phyloP scores from a whole-genome alignment of 768 basidiomycete species.

The Mycena maculata region DNA sequence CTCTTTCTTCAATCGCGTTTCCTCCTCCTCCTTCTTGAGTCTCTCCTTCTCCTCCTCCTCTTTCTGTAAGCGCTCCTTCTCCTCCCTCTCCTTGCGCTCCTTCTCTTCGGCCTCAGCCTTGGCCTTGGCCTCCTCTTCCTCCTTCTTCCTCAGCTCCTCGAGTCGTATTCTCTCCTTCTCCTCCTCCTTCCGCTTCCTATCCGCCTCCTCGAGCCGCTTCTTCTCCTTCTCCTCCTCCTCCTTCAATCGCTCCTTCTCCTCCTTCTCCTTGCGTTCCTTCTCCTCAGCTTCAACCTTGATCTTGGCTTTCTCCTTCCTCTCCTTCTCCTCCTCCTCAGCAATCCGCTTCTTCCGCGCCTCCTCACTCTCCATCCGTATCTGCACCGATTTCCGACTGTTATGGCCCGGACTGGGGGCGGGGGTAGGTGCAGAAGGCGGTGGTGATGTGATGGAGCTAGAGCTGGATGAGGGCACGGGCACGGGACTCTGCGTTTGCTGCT shows the following conservation, averaged over 20 bases:
- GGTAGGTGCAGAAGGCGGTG: conserved; percentile 45
- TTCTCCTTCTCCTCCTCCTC: conserved; percentile 50
- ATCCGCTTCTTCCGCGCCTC: conserved; percentile 62
- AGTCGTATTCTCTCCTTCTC: conserved; percentile 41
- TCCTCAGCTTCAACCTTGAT: conserved; percentile 50
- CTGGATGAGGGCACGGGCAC: conserved; percentile 54
- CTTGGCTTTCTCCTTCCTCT: conserved; percentile 48
- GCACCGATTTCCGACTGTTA: conserved; percentile 49
- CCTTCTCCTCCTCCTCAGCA: conserved; percentile 56
- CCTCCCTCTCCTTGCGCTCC: conserved; percentile 48
- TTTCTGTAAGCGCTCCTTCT: conserved; percentile 42
- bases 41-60: conserved; percentile 46
- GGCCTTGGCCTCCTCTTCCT: conserved; percentile 55
- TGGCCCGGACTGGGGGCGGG: conserved; percentile 53
- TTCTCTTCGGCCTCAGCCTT: conserved; percentile 59
- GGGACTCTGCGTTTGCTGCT: conserved; percentile 53
- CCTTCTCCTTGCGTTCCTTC: conserved; percentile 55
- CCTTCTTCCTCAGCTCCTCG: conserved; percentile 44
- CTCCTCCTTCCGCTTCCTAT: conserved; percentile 39
- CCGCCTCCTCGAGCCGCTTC: conserved; percentile 46
- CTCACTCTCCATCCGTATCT: conserved; percentile 74
- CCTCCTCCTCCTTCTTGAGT: conserved; percentile 44
- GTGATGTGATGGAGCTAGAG: conserved; percentile 35
- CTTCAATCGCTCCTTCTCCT: conserved; percentile 49
- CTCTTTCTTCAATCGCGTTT: conserved; percentile 49